A percentile compares a stretch with the other conserved stretches of the same genome.
Conservation (phyloP, 768 basidiomycete species). For the Neoboletus magnificus region DNA sequence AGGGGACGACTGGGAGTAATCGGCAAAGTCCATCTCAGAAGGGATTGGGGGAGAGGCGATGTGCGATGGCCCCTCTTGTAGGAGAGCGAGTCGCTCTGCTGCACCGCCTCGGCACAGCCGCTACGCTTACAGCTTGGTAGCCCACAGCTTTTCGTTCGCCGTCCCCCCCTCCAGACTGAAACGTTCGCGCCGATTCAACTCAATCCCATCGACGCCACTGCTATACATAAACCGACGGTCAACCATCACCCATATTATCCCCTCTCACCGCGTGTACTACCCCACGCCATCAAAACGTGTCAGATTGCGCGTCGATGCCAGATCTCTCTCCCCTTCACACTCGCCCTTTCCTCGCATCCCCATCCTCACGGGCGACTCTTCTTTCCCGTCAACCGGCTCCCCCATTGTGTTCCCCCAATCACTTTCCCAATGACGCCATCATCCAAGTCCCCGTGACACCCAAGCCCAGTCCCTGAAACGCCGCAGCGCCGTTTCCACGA, state of each 20-base stretch:
- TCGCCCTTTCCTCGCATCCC: background rate
- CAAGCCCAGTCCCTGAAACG: slow-evolving; percentile 18
- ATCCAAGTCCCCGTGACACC: slow-evolving; percentile 7
- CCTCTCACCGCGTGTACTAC: slow-evolving; percentile 7
- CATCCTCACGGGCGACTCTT: background rate
- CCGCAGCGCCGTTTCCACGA: slow-evolving; percentile 25
- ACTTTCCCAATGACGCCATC: slow-evolving; percentile 3
- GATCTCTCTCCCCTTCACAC: background rate
- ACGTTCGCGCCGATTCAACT: slow-evolving; percentile 1
- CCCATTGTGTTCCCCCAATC: background rate
- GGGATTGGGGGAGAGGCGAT: background rate
- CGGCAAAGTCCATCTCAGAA: slow-evolving; percentile 22
- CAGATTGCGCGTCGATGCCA: slow-evolving; percentile 3
- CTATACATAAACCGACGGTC: background rate
- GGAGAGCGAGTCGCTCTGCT: background rate
- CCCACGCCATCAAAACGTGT: slow-evolving; percentile 28
- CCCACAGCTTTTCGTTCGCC: background rate
- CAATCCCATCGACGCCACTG: slow-evolving; percentile 1
- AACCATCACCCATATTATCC: background rate
- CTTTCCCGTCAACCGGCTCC: background rate
- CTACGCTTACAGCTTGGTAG: slow-evolving; percentile 16
- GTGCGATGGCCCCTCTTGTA: slow-evolving; percentile 12
- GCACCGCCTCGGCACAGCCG: slow-evolving; percentile 18
- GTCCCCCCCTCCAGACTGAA: too few species aligned
- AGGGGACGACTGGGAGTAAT: slow-evolving; percentile 33